These are phyloP conservation scores for Trypanosoma mega DNA, from an alignment of 208 protist genomes.

Conservation along the genomic window DNA sequence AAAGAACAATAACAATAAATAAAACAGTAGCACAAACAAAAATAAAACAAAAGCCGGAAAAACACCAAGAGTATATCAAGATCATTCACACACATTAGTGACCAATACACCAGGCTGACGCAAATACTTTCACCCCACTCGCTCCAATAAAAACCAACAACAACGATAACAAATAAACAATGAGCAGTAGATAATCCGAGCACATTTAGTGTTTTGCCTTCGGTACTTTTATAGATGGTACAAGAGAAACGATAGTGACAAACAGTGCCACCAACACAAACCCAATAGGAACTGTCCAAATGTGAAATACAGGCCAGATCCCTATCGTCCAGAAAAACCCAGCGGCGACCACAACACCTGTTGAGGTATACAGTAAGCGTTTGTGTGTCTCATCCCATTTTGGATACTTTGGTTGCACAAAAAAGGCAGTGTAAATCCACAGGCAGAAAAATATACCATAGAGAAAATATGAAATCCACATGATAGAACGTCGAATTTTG, in stretches of 20 bases:
- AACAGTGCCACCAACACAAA: constrained; percentile 20
- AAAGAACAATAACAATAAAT: constrained; percentile 4
- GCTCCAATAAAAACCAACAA: constrained; percentile 20
- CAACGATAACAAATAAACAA: constrained; percentile 10
- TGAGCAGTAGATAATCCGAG: constrained; percentile 14
- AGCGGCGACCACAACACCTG: constrained; percentile 27
- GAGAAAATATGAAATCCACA: constrained; percentile 48
- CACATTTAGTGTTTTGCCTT: constrained; percentile 28
- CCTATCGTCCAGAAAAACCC: constrained; percentile 61
- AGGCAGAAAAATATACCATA: constrained; percentile 61
- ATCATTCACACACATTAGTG: constrained; percentile 16
- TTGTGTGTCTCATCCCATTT: constrained; percentile 68
- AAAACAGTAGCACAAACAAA: constrained; percentile 1
- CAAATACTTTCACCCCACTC: no score
- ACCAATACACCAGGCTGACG: no score
- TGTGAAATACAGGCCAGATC: constrained; percentile 68
- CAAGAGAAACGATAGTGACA: constrained; percentile 19
- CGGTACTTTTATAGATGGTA: neutral
- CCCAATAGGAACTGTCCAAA: constrained; percentile 54
- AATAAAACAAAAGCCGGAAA: constrained; percentile 9
- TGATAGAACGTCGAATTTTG: constrained; percentile 31
- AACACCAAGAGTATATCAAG: neutral
- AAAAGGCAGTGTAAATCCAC: constrained; percentile 65
- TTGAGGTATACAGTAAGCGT: constrained; percentile 46
- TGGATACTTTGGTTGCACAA: constrained; percentile 49